A percentile compares a stretch with the other conserved stretches of the same genome.
These are phyloP conservation scores for Coelastrella sp. DNA, from an alignment of 139 green algal species.

Conservation along the genomic window DNA sequence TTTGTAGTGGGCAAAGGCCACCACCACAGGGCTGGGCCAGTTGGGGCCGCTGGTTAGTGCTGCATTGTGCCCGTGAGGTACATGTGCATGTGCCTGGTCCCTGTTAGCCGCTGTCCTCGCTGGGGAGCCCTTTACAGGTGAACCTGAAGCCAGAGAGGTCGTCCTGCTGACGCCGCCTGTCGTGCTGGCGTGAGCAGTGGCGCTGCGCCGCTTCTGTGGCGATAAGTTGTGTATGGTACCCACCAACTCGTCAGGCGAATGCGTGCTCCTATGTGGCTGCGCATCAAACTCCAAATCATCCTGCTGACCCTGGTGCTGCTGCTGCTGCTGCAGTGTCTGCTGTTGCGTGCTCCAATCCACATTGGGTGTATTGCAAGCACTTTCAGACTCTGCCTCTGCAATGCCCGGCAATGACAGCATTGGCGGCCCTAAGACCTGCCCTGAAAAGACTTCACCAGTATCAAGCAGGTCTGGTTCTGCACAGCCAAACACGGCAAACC, in stretches of 20 bases:
- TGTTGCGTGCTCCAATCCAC: neutral
- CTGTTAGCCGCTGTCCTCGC: neutral
- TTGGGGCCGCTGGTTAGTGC: neutral
- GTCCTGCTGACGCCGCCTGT: no score
- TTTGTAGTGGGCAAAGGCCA: constrained; percentile 11
- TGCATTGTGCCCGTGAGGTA: neutral
- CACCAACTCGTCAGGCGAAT: no score
- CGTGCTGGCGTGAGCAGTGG: no score
- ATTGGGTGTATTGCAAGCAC: neutral
- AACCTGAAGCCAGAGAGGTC: no score
- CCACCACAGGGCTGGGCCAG: constrained; percentile 6
- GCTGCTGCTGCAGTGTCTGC: constrained; percentile 1
- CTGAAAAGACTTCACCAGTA: neutral
- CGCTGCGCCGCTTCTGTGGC: no score
- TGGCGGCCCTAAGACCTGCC: neutral
- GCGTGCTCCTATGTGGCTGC: no score
- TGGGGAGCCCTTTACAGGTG: no score
- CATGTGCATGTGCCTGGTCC: neutral
- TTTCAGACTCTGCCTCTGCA: neutral
- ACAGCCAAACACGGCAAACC: neutral
- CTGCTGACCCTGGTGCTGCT: neutral
- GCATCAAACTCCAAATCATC: no score
- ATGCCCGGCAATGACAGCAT: neutral
- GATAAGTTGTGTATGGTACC: no score
- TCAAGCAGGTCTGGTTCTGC: neutral